Conservation (phyloP, 805 yeast species). For the Metschnikowia matae region DNA sequence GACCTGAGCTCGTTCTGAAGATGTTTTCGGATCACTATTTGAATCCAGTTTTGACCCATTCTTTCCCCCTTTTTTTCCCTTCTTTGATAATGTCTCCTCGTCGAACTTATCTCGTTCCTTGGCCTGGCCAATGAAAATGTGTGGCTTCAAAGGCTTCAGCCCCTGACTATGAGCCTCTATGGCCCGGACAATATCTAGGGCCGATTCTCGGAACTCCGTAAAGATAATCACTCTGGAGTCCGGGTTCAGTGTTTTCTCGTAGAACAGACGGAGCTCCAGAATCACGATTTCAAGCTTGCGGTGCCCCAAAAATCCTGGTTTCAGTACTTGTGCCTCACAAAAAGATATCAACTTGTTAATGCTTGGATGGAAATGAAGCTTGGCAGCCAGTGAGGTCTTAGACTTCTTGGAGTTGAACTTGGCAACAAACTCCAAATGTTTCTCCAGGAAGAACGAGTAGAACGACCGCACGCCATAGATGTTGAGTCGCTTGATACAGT, state of each 20-base stretch:
- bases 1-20: conserved; percentile 71
- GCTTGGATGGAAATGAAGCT: conserved; percentile 52
- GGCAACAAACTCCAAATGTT: conserved; percentile 52
- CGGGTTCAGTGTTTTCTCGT: conserved; percentile 33
- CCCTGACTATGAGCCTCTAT: conserved; percentile 54
- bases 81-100: conserved; percentile 45
- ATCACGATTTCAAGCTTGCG: conserved; percentile 63
- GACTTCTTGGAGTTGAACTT: conserved; percentile 56
- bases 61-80: conserved; percentile 28
- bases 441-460: conserved; percentile 59
- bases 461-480: conserved; percentile 83
- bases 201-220: conserved; percentile 86
- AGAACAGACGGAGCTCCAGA: conserved; percentile 56
- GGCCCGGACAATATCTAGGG: conserved; percentile 74
- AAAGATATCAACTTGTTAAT: conserved; percentile 41
- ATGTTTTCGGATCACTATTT: conserved; percentile 42
- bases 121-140: conserved; percentile 90
- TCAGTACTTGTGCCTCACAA: conserved; percentile 42
- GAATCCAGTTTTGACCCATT: conserved; percentile 29
- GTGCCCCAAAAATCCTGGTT: conserved; percentile 51
- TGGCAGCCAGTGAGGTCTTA: conserved; percentile 57
- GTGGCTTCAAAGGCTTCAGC: conserved; percentile 48
- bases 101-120: conserved; percentile 68
- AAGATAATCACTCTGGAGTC: conserved; percentile 80
- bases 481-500: conserved; percentile 60